These are phyloP conservation scores for Vitis labrusca DNA, from an alignment of 164 flowering plant genomes.

Conservation along the genomic window DNA sequence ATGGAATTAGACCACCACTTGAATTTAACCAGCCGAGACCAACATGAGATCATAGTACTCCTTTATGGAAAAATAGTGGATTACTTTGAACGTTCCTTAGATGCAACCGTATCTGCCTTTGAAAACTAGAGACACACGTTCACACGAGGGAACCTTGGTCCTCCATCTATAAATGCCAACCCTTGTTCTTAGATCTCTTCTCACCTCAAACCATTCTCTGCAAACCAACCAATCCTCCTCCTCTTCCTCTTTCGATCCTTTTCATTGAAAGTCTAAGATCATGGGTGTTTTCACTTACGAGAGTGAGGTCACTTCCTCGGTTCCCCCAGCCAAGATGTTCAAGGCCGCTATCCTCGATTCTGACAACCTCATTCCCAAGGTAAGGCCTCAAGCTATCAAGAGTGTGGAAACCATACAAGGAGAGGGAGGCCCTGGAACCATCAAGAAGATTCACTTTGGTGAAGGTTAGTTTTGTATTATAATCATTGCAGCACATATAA, in stretches of 20 bases:
- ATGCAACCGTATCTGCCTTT: too few relatives aligned
- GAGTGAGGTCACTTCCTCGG: slow-evolving; percentile 4
- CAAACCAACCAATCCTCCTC: too few relatives aligned
- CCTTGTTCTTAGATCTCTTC: too few relatives aligned
- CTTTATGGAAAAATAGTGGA: too few relatives aligned
- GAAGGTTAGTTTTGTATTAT: slow-evolving; percentile 12
- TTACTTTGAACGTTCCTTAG: too few relatives aligned
- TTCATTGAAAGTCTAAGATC: neutral
- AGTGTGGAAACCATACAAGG: slow-evolving; percentile 22
- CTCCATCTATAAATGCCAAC: slow-evolving; percentile 2
- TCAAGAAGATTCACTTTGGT: slow-evolving; percentile 8
- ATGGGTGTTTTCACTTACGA: slow-evolving; percentile 34
- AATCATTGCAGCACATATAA: too few relatives aligned
- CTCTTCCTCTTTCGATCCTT: neutral
- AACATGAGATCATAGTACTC: too few relatives aligned
- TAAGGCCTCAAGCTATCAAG: slow-evolving; percentile 22
- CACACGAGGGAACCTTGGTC: neutral
- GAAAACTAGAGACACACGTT: too few relatives aligned
- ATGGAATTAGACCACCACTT: too few relatives aligned
- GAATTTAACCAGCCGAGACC: too few relatives aligned
- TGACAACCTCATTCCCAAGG: slow-evolving; percentile 33
- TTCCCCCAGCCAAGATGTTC: slow-evolving; percentile 36
- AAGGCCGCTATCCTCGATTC: slow-evolving; percentile 36
- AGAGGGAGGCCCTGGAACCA: slow-evolving; percentile 25
- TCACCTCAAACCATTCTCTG: too few relatives aligned